These are phyloP conservation scores for Penicillium argentinense DNA, from an alignment of 495 filamentous ascomycete genomes.

Conservation along the genomic window DNA sequence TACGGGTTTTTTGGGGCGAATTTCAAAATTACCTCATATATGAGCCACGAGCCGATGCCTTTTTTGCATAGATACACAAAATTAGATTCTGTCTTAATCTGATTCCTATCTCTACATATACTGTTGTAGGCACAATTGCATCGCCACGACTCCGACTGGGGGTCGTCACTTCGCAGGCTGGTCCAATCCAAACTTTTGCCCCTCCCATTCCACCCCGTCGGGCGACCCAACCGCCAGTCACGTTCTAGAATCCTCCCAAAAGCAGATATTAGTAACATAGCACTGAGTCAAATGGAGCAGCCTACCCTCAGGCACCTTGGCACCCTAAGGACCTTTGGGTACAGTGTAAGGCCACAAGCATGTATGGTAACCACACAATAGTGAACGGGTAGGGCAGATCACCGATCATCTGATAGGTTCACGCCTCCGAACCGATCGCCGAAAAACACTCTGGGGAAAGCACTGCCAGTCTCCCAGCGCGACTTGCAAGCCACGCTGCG, in stretches of 20 bases:
- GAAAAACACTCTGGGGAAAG: slow-evolving; percentile 13
- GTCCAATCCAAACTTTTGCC: too few relatives aligned
- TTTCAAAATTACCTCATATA: slow-evolving; percentile 21
- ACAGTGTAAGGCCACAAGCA: not conserved
- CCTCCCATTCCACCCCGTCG: too few relatives aligned
- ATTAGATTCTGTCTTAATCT: not conserved
- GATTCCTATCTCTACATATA: not conserved
- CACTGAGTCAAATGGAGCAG: too few relatives aligned
- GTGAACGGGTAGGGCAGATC: slow-evolving; percentile 1
- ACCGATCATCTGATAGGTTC: slow-evolving; percentile 17
- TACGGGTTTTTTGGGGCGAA: not conserved
- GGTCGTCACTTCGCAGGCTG: too few relatives aligned
- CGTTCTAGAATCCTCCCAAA: too few relatives aligned
- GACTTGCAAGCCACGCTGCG: too few relatives aligned
- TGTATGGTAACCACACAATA: not conserved
- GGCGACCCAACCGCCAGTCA: too few relatives aligned
- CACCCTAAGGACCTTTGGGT: not conserved
- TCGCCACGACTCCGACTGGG: too few relatives aligned
- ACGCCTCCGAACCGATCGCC: slow-evolving; percentile 18
- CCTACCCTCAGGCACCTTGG: too few relatives aligned
- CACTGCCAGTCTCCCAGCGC: too few relatives aligned
- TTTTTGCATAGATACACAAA: slow-evolving; percentile 8
- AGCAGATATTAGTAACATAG: too few relatives aligned
- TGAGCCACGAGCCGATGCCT: slow-evolving; percentile 20
- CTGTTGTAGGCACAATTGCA: not conserved